These are phyloP conservation scores for Halocafeteria seosinensis DNA, from an alignment of 108 stramenopile genomes.

Conservation along the genomic window DNA sequence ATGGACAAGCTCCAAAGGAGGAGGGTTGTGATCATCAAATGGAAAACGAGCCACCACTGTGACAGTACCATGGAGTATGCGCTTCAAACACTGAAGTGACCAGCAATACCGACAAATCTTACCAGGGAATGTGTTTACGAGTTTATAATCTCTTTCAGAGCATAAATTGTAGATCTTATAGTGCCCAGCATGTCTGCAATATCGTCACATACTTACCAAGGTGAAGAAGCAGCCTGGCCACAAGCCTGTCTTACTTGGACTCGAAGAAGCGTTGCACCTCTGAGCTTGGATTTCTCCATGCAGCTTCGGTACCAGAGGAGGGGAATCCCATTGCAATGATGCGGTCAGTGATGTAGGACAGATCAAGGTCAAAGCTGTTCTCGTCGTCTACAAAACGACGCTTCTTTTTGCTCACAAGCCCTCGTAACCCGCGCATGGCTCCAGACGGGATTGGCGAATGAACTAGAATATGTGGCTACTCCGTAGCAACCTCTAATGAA, in stretches of 20 bases:
- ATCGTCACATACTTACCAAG: too few species aligned
- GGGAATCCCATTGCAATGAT: slow-evolving; percentile 27
- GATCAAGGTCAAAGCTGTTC: slow-evolving; percentile 27
- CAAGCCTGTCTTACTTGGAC: slow-evolving; percentile 9
- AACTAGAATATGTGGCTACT: too few species aligned
- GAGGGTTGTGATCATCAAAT: slow-evolving; percentile 40
- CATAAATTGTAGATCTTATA: slow-evolving; percentile 38
- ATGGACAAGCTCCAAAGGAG: slow-evolving; percentile 27
- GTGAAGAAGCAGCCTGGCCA: too few species aligned
- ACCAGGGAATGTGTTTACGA: not conserved
- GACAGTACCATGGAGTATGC: not conserved
- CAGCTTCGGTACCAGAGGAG: slow-evolving; percentile 13
- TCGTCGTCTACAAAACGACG: slow-evolving; percentile 6
- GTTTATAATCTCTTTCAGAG: slow-evolving; percentile 28
- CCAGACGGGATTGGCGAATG: too few species aligned
- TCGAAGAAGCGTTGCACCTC: slow-evolving; percentile 34
- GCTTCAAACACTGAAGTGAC: not conserved
- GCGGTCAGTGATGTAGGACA: slow-evolving; percentile 19
- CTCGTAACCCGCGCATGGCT: too few species aligned
- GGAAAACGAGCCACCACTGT: slow-evolving; percentile 22
- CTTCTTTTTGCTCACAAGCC: slow-evolving; percentile 26
- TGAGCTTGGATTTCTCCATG: slow-evolving; percentile 36
- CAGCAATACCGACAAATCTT: not conserved
- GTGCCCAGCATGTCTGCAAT: not conserved
- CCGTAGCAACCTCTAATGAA: too few species aligned